A percentile compares a stretch with the other conserved stretches of the same genome.
Evolutionary conservation across 1,284 basidiomycete species (phyloP).

Genomic region (Microbotryum violaceum): DNA sequence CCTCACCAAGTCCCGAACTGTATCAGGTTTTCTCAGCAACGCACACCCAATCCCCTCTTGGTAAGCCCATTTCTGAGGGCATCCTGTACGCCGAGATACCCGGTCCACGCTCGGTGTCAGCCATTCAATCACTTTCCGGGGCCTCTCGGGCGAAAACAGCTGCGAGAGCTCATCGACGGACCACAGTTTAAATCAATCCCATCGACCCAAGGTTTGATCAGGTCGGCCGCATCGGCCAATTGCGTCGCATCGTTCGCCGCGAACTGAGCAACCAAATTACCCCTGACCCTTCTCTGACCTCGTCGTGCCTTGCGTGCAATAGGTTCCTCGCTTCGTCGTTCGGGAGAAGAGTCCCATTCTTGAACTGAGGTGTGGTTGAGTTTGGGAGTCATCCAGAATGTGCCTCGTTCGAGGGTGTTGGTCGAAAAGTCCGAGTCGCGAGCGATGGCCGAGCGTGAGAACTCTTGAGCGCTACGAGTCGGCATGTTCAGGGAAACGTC

Average conservation of each 20-base stretch:
- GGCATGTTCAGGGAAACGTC: slow-evolving; percentile 10
- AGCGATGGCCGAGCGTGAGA: slow-evolving; percentile 50
- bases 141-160: no score
- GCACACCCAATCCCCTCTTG: slow-evolving; percentile 53
- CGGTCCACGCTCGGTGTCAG: not conserved
- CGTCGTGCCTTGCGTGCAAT: slow-evolving; percentile 16
- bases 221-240: slow-evolving; percentile 52
- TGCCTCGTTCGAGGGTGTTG: slow-evolving; percentile 47
- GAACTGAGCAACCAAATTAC: slow-evolving; percentile 51
- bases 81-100: slow-evolving; percentile 36
- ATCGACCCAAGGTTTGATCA: slow-evolving; percentile 49
- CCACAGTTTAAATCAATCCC: slow-evolving; percentile 55
- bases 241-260: slow-evolving; percentile 48
- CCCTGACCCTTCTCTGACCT: slow-evolving; percentile 42
- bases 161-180: slow-evolving; percentile 10
- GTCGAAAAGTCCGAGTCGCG: slow-evolving; percentile 52
- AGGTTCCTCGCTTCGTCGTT: slow-evolving; percentile 35
- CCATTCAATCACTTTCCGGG: no score
- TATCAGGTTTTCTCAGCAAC: slow-evolving; percentile 51
- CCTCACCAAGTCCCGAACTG: slow-evolving; percentile 51
- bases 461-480: slow-evolving; percentile 42
- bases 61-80: slow-evolving; percentile 51
- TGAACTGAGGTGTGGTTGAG: slow-evolving; percentile 29
- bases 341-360: slow-evolving; percentile 28
- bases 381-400: slow-evolving; percentile 43